A percentile compares a stretch with the other conserved stretches of the same genome.
phyloP scores from a whole-genome alignment of 2,329 filamentous ascomycete species.

The Scedosporium apiospermum region DNA sequence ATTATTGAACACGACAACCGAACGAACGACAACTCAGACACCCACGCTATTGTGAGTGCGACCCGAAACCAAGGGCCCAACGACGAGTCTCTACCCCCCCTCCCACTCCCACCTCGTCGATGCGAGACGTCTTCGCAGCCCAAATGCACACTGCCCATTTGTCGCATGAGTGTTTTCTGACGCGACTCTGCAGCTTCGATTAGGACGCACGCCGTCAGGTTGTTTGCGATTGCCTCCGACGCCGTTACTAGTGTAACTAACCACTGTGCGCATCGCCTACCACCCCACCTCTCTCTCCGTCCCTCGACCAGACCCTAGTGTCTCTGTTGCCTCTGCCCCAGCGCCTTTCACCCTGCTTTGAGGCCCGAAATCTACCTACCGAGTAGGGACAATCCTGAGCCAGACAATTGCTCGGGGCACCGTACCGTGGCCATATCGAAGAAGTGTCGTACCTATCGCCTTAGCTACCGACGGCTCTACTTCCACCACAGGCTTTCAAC shows the following conservation, averaged over 20 bases:
- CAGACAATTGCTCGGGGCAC: background rate
- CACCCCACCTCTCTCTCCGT: background rate
- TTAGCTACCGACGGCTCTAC: background rate
- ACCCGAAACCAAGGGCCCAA: constrained; percentile 1
- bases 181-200: constrained; percentile 25
- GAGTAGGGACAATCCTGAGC: background rate
- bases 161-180: constrained; percentile 20
- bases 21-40: background rate
- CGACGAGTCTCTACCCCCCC: constrained; percentile 1
- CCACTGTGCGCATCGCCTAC: background rate
- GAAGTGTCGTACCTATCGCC: background rate
- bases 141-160: constrained; percentile 7
- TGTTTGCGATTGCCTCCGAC: background rate
- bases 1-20: constrained; percentile 8
- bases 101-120: constrained; percentile 6
- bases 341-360: background rate
- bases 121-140: constrained; percentile 7
- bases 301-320: background rate
- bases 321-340: background rate
- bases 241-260: constrained; percentile 1
- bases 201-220: background rate
- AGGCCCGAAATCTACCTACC: background rate
- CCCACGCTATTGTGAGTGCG: constrained; percentile 2
- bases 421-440: background rate
- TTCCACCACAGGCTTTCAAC: background rate